Evolutionary conservation across 495 filamentous ascomycete species (phyloP).

Genomic region (Tuber microsphaerosporum): DNA sequence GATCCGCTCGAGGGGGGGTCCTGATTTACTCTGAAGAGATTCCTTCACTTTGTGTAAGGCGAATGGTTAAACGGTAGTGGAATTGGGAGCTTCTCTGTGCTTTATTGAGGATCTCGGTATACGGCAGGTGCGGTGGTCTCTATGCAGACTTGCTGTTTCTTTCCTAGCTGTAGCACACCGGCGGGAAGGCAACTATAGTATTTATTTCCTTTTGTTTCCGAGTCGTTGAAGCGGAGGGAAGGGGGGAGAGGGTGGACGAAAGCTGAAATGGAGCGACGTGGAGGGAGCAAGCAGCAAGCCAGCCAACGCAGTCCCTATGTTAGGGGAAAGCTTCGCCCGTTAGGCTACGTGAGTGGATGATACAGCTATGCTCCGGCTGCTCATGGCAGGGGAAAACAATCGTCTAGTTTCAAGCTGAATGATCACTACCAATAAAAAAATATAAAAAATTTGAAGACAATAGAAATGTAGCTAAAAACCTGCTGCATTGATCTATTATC

Average conservation of each 20-base stretch:
- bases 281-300: neutral
- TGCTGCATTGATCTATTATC: neutral
- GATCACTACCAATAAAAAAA: neutral
- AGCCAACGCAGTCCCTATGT: neutral
- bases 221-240: neutral
- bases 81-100: neutral
- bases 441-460: neutral
- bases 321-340: neutral
- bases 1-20: neutral
- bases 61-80: neutral
- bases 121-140: neutral
- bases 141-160: neutral
- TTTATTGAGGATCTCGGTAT: neutral
- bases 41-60: neutral
- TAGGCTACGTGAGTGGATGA: neutral
- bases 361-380: neutral
- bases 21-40: slow-evolving; percentile 2
- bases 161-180: neutral
- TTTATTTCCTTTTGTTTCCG: neutral
- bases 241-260: neutral
- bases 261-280: neutral
- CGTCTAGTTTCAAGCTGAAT: neutral
- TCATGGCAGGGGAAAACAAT: neutral
- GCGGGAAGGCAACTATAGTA: neutral
- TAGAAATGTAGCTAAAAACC: neutral